Evolutionary conservation across 495 filamentous ascomycete species (phyloP).

Genomic region (Neurospora discreta): DNA sequence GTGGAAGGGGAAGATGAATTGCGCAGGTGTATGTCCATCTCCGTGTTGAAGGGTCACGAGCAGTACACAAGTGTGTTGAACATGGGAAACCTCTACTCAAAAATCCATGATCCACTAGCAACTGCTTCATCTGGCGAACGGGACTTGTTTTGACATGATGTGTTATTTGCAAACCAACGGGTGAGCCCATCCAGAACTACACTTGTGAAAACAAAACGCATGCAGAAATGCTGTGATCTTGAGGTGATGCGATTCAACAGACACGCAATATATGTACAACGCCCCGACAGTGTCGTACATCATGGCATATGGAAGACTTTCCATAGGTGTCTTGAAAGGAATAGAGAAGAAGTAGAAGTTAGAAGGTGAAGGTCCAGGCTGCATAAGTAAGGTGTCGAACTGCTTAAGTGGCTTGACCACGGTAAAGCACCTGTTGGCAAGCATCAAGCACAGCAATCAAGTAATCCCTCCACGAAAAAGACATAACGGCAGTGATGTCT

Average conservation of each 20-base stretch:
- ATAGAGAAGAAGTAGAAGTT: background rate
- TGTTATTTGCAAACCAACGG: background rate
- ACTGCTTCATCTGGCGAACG: background rate
- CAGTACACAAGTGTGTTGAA: background rate
- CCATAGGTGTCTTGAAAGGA: background rate
- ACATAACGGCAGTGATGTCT: background rate
- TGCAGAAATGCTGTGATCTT: background rate
- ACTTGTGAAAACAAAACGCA: background rate
- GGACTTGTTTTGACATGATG: background rate
- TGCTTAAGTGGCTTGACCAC: background rate
- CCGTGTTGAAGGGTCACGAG: background rate
- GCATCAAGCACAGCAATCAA: background rate
- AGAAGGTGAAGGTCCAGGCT: background rate
- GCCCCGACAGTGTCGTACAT: background rate
- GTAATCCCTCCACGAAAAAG: background rate
- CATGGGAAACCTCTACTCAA: background rate
- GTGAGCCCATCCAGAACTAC: background rate
- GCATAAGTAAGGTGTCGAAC: background rate
- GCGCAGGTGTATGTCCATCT: background rate
- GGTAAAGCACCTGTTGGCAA: background rate
- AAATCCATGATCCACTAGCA: background rate
- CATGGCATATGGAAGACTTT: background rate
- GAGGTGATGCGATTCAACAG: background rate
- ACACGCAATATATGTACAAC: background rate
- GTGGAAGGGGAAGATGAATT: background rate